Evolutionary conservation across 495 filamentous ascomycete species (phyloP).

Genomic region (Xylaria palmicola): DNA sequence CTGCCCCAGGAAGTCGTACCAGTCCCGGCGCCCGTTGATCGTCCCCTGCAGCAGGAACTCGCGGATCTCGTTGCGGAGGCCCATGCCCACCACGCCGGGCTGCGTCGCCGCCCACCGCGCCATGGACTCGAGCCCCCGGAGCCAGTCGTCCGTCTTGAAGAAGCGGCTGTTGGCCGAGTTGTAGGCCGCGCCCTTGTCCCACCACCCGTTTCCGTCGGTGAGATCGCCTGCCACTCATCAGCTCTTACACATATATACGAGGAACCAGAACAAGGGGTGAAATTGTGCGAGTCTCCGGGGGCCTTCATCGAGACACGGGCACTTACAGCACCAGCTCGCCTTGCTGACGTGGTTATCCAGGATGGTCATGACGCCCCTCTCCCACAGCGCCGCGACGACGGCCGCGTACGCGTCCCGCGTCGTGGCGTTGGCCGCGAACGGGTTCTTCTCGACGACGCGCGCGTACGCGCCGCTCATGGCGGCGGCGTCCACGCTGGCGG

Average conservation of each 20-base stretch:
- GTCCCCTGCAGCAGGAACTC: slow-evolving; percentile 41
- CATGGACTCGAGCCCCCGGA: slow-evolving; percentile 40
- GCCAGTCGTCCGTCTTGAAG: slow-evolving; percentile 49
- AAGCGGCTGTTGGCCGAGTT: slow-evolving; percentile 40
- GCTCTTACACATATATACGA: not conserved
- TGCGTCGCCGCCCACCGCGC: slow-evolving; percentile 38
- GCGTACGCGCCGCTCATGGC: slow-evolving; percentile 37
- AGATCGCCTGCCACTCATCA: slow-evolving; percentile 28
- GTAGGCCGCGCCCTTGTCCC: slow-evolving; percentile 46
- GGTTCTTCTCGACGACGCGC: slow-evolving; percentile 39
- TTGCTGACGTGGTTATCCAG: slow-evolving; percentile 53
- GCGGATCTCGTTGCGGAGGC: slow-evolving; percentile 51
- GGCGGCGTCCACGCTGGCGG: slow-evolving; percentile 29
- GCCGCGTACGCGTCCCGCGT: slow-evolving; percentile 39
- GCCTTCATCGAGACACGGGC: not conserved
- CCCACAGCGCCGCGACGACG: slow-evolving; percentile 43
- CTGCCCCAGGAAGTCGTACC: slow-evolving; percentile 45
- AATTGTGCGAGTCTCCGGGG: not conserved
- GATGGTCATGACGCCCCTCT: slow-evolving; percentile 43
- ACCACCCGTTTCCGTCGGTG: slow-evolving; percentile 55
- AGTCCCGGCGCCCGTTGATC: slow-evolving; percentile 40
- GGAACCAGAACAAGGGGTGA: not conserved
- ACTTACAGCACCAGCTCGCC: slow-evolving; percentile 50
- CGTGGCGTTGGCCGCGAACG: slow-evolving; percentile 35
- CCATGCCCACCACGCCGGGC: slow-evolving; percentile 46